Conservation (phyloP, 75 land plant species). For the Cupressus sempervirens region DNA sequence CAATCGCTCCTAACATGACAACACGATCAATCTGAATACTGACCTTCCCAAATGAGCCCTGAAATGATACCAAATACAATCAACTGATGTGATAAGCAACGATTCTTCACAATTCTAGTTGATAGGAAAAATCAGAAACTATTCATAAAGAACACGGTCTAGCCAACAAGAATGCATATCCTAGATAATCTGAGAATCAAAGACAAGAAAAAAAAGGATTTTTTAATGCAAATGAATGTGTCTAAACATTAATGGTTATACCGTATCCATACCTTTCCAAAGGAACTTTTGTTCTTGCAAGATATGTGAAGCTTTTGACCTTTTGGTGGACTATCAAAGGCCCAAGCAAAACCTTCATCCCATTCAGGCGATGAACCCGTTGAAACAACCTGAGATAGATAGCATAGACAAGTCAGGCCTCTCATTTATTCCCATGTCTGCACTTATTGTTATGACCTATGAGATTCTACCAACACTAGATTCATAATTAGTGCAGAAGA, state of each 20-base stretch:
- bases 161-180: neutral
- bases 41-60: constrained; percentile 98
- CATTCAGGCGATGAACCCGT: constrained; percentile 95
- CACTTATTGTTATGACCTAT: neutral
- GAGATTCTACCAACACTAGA: neutral
- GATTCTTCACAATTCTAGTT: neutral
- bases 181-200: neutral
- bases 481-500: neutral
- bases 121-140: neutral
- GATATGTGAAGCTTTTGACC: constrained; percentile 99
- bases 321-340: constrained; percentile 96
- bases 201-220: neutral
- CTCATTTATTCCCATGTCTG: neutral
- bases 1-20: constrained; percentile 90
- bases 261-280: constrained; percentile 78
- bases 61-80: constrained; percentile 14
- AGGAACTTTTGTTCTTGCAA: constrained; percentile 97
- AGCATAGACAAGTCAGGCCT: neutral
- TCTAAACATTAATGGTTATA: neutral
- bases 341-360: constrained; percentile 97
- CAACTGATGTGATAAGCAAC: neutral
- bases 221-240: neutral
- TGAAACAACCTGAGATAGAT: constrained; percentile 64
- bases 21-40: constrained; percentile 97
- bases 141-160: neutral